Evolutionary conservation across 306 rosid species (phyloP).

Genomic region (Lathyrus aphaca): DNA sequence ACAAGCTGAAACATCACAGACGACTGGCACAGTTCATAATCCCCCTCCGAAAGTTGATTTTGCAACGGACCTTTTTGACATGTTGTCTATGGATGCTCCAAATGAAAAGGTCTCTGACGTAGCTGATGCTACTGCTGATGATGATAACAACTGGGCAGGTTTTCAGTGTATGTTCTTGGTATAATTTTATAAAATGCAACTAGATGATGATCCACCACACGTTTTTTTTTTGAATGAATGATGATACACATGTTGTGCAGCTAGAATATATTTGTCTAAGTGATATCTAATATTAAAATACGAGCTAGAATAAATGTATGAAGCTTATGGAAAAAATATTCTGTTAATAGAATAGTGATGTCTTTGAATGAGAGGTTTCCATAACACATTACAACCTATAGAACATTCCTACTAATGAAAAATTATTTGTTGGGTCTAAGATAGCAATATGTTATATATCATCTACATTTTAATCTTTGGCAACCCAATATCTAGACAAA

Average conservation of each 20-base stretch:
- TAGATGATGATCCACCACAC: neutral
- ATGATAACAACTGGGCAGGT: slow-evolving; percentile 95
- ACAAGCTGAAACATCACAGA: slow-evolving; percentile 62
- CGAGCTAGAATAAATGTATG: neutral
- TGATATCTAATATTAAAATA: neutral
- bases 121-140: slow-evolving; percentile 48
- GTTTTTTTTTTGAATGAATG: no score
- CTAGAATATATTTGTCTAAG: neutral
- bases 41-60: slow-evolving; percentile 81
- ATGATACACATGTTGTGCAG: neutral
- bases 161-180: slow-evolving; percentile 75
- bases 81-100: slow-evolving; percentile 82
- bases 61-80: slow-evolving; percentile 88
- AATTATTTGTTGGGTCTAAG: slow-evolving; percentile 8
- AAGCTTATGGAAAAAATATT: neutral
- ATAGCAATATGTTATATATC: neutral
- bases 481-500: neutral
- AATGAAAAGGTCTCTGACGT: slow-evolving; percentile 64
- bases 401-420: neutral
- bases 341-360: neutral
- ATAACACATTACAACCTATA: neutral
- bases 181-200: slow-evolving; percentile 27
- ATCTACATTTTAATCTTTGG: slow-evolving; percentile 5
- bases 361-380: neutral
- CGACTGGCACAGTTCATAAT: slow-evolving; percentile 49